Evolutionary conservation across 2,329 filamentous ascomycete genomes (phyloP).

Genomic region (Pestalotiopsis sp.): DNA sequence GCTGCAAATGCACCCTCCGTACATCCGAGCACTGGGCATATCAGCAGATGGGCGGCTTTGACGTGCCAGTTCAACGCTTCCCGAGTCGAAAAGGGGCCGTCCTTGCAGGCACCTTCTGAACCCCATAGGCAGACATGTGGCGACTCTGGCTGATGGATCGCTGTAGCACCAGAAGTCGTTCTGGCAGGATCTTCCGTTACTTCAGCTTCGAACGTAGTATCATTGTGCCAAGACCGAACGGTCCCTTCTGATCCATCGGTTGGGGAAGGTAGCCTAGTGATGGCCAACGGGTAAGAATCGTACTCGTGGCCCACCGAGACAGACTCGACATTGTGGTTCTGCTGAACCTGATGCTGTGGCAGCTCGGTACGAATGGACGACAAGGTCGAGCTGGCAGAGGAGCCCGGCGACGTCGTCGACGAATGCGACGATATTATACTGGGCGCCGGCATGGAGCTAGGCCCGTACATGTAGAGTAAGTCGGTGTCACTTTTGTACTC

Average conservation of each 20-base stretch:
- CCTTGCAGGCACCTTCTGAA: constrained; percentile 32
- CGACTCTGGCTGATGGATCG: constrained; percentile 30
- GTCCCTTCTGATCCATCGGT: constrained; percentile 1
- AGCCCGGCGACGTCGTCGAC: constrained; percentile 22
- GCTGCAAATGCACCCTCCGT: constrained; percentile 38
- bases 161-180: constrained; percentile 23
- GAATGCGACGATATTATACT: constrained; percentile 13
- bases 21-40: constrained; percentile 43
- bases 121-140: constrained; percentile 43
- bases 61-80: constrained; percentile 46
- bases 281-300: constrained; percentile 23
- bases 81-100: constrained; percentile 37
- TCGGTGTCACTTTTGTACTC: not conserved
- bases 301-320: constrained; percentile 23
- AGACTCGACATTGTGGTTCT: constrained; percentile 13
- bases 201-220: constrained; percentile 32
- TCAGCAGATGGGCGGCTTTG: constrained; percentile 44
- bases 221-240: constrained; percentile 22
- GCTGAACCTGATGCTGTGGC: constrained; percentile 19
- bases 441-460: not conserved
- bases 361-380: constrained; percentile 34
- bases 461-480: not conserved
- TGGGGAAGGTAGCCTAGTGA: constrained; percentile 7
- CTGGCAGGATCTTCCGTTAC: constrained; percentile 24
- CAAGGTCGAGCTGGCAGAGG: constrained; percentile 31